These are phyloP conservation scores for Eragrostis curvula DNA, from an alignment of 176 grass and related monocot genomes.

Conservation along the genomic window DNA sequence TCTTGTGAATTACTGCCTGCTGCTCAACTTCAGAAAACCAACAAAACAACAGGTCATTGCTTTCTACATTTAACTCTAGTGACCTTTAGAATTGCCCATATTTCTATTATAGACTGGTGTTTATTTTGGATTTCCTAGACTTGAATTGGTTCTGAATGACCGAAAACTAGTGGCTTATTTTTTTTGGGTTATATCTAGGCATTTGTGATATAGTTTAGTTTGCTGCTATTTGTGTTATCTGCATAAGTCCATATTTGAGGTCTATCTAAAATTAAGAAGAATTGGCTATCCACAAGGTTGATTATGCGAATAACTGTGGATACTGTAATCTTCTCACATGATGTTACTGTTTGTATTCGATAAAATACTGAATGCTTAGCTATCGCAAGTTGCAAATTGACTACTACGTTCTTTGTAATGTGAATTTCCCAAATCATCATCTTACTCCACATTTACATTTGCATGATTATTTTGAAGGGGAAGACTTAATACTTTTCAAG, in stretches of 20 bases:
- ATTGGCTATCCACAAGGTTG: slow-evolving; percentile 11
- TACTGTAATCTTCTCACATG: neutral
- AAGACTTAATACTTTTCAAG: slow-evolving; percentile 6
- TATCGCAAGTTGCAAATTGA: neutral
- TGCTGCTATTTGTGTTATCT: slow-evolving; percentile 24
- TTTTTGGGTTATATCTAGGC: slow-evolving; percentile 16
- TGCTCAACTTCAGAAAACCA: slow-evolving; percentile 93
- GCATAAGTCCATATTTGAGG: neutral
- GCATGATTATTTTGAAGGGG: slow-evolving; percentile 6
- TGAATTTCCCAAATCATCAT: slow-evolving; percentile 13
- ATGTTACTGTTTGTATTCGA: neutral
- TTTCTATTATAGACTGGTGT: neutral
- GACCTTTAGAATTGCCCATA: neutral
- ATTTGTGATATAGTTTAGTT: slow-evolving; percentile 15
- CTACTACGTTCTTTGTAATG: slow-evolving; percentile 10
- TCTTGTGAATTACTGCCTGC: slow-evolving; percentile 86
- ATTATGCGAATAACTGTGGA: neutral
- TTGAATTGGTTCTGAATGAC: neutral
- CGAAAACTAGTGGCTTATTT: slow-evolving; percentile 3
- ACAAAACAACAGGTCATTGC: slow-evolving; percentile 90
- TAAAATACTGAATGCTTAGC: neutral
- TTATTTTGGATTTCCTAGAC: neutral
- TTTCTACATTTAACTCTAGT: slow-evolving; percentile 20
- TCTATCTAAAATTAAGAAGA: slow-evolving; percentile 12
- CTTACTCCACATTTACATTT: neutral